Evolutionary conservation across 768 basidiomycete species (phyloP), one percentile per base, ranked within the genome.

Genomic region (Sporobolomyces pararoseus): DNA sequence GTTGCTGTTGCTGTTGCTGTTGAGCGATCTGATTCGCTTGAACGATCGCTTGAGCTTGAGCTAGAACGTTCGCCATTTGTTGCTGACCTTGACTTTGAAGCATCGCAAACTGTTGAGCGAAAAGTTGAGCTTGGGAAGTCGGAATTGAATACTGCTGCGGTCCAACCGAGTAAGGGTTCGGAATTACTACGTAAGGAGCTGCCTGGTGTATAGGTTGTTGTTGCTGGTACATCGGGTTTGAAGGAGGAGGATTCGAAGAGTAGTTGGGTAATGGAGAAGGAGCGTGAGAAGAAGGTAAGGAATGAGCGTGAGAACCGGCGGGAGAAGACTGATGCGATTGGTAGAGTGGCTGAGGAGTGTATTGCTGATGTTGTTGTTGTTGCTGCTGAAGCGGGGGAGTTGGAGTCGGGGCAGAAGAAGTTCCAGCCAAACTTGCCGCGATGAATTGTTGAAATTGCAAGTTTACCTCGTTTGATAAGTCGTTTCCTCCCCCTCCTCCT

Each of bases 41-140:
- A 7, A 51, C 31, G 34, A 61, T 60, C 52, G 52, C 60, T 13
- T 62, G 60, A 6, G 60, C 66, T 39, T 59, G 60, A 2, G 62
- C 47, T 19, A 66, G 54, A 2, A 66, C 46, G 46, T 61, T 61
- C 23, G 59, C 59, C 59, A 61, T 61, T n/a, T 61, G 59, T 44
- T 61, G 59, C 14, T 61, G 59, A 25, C 59, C 59, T 27, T 61
- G 59, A 34, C 59, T 61, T 61, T 71, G 70, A 27, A 66, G 34
- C 54, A 65, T 65, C 21, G 65, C 60, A 32, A 71, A 19, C 50
- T 71, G 70, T 31, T 63, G 62, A 16, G 62, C 62, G 34, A 52
- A 63, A 7, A 53, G 31, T 21, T 7, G 13, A 19, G 59, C 59
- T 19, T 44, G 39, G 29, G 49, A 46, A 12, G 59, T 4, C 32